Evolutionary conservation across 768 basidiomycete species (phyloP), one percentile per base, ranked within the genome.

Genomic region (Podaxis sp.): DNA sequence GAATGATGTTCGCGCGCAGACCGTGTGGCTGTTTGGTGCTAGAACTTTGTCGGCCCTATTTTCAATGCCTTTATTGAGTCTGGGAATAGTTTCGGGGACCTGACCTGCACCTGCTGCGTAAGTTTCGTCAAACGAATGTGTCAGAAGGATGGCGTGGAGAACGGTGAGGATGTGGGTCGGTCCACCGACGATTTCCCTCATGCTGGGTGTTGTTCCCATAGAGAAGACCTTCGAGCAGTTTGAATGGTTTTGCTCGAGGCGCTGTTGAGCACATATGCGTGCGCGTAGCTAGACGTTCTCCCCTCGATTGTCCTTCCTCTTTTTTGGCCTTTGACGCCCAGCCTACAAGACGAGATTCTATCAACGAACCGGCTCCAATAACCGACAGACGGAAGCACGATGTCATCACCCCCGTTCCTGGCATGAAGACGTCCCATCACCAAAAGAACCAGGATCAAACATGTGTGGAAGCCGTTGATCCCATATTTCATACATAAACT

Each of bases 381-480:
- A 25, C 46, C 13, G 38, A 15, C 4, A 19, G 12, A 24, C 4
- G 4, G 40, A 12, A 43, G 11, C 11, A 17, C 24, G 15, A 8
- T 46, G 25, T 27, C 40, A 36, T n/a, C 40, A 19, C 11, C 55
- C 22, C 22, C 27, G 56, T 57, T 57, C 56, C 43, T 57, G 56
- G 47, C 33, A 40, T 25, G 46, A 57, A 57, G 27, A 12, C 43
- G 1, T 46, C 22, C 22, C 29, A 46, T 27, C 40, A 57, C 24
- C 25, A 27, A n/a, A 37, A 40, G 6, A 37, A n/a, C 43, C 56
- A 58, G 57, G 57, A n/a, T 58, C 57, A 58, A 13, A 36, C 43
- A 22, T 58, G 56, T 47, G 56, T 57, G 56, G 56, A 57, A 58
- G 57, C 29, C 43, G 12, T 58, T n/a, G 53, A 38, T 55, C 29